Conservation (phyloP, 805 yeast species). For the Saccharomycopsis sp. region DNA sequence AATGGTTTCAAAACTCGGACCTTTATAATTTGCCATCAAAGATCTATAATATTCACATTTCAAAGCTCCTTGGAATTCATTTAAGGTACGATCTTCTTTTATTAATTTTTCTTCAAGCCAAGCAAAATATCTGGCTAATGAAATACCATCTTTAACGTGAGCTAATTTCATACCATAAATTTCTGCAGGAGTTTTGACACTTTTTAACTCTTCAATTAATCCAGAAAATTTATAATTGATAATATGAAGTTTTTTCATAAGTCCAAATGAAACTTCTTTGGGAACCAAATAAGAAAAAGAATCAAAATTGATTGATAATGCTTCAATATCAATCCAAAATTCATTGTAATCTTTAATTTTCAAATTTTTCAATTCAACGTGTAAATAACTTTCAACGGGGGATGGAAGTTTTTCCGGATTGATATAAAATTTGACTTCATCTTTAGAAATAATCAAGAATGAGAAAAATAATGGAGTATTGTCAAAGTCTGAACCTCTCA, state of each 20-base stretch:
- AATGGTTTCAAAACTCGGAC: conserved; percentile 64
- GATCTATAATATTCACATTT: conserved; percentile 34
- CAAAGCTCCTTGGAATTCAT: conserved; percentile 44
- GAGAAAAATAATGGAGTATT: conserved; percentile 83
- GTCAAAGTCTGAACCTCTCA: conserved; percentile 68
- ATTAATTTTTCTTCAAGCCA: conserved; percentile 46
- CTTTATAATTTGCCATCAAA: conserved; percentile 38
- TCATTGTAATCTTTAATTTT: conserved; percentile 42
- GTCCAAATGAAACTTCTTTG: conserved; percentile 56
- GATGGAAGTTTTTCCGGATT: conserved; percentile 7
- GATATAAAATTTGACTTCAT: conserved; percentile 13
- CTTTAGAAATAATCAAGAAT: conserved; percentile 31
- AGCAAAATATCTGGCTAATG: conserved; percentile 41
- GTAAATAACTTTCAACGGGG: conserved; percentile 23
- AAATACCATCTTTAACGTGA: conserved; percentile 49
- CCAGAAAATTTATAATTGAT: conserved; percentile 11
- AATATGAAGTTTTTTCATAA: conserved; percentile 32
- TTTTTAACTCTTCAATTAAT: conserved; percentile 37
- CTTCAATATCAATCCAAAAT: conserved; percentile 46
- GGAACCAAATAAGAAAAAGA: conserved; percentile 40
- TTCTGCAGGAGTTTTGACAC: conserved; percentile 40
- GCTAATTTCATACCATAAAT: conserved; percentile 40
- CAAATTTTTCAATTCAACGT: conserved; percentile 31
- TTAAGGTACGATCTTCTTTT: conserved; percentile 29
- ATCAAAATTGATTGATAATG: conserved; percentile 24